These are phyloP conservation scores for Cordyceps militaris DNA, from an alignment of 2,329 filamentous ascomycete genomes.

Conservation along the genomic window DNA sequence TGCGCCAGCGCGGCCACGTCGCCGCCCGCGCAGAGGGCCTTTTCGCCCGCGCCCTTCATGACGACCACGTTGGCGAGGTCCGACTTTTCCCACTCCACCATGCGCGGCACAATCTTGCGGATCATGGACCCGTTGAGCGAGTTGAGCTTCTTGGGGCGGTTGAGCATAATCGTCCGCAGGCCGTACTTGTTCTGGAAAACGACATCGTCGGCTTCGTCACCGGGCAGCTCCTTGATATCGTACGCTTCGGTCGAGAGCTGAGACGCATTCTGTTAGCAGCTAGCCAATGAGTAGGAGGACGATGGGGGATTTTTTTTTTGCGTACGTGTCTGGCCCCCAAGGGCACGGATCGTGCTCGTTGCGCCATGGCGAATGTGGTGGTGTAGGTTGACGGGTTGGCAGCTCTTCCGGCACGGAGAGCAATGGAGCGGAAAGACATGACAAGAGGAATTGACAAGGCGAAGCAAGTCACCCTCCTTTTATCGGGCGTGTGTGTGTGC, in stretches of 20 bases:
- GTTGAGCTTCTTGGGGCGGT: slow-evolving; percentile 87
- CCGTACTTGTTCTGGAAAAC: slow-evolving; percentile 86
- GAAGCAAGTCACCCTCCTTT: not conserved
- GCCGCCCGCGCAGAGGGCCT: slow-evolving; percentile 87
- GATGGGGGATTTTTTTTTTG: too few species aligned
- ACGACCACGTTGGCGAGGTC: slow-evolving; percentile 88
- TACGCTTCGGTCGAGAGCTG: slow-evolving; percentile 30
- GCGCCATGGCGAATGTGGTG: slow-evolving; percentile 58
- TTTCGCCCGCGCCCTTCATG: slow-evolving; percentile 80
- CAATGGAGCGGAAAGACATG: slow-evolving; percentile 52
- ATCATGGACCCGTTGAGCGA: slow-evolving; percentile 92
- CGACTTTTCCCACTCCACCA: slow-evolving; percentile 92
- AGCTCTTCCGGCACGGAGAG: slow-evolving; percentile 46
- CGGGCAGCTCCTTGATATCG: slow-evolving; percentile 48
- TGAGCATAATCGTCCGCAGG: slow-evolving; percentile 86
- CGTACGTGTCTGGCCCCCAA: slow-evolving; percentile 34
- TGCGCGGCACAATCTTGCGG: slow-evolving; percentile 81
- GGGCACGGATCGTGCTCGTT: slow-evolving; percentile 66
- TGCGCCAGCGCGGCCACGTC: slow-evolving; percentile 76
- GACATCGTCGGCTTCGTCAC: slow-evolving; percentile 82
- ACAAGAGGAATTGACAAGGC: not conserved
- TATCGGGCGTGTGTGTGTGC: slow-evolving; percentile 7
- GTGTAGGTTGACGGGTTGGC: slow-evolving; percentile 38
- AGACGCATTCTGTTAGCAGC: not conserved
- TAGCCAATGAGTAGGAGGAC: not conserved